Conservation (phyloP, 1,139 yeast species). For the Suhomyces yuchorum region DNA sequence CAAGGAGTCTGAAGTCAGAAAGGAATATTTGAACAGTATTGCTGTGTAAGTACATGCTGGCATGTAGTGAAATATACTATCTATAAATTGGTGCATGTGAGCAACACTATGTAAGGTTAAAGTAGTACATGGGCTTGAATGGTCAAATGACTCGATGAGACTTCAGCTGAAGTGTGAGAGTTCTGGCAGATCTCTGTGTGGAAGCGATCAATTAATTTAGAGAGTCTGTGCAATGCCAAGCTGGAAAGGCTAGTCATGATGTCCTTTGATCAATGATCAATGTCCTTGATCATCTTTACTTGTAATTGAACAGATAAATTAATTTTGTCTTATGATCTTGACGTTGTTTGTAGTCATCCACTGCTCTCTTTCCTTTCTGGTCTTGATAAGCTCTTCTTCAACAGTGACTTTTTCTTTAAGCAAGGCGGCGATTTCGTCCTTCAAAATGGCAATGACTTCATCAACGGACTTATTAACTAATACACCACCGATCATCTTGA, state of each 20-base stretch:
- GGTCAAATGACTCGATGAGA: no score
- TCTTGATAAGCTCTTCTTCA: constrained; percentile 47
- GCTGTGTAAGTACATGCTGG: constrained; percentile 18
- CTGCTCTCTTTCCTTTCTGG: constrained; percentile 58
- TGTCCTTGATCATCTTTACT: background rate
- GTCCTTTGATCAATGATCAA: no score
- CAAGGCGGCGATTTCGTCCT: constrained; percentile 50
- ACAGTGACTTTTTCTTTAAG: constrained; percentile 44
- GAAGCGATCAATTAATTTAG: no score
- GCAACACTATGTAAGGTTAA: no score
- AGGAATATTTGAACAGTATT: constrained; percentile 33
- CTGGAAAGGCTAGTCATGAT: no score
- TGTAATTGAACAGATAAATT: background rate
- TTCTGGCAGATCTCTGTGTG: no score
- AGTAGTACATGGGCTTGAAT: no score
- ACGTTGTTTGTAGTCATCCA: constrained; percentile 72
- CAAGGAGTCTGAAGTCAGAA: constrained; percentile 33
- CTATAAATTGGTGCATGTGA: no score
- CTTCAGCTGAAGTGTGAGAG: no score
- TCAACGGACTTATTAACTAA: constrained; percentile 79
- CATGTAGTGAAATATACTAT: background rate
- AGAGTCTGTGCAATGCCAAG: no score
- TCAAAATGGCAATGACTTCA: constrained; percentile 70
- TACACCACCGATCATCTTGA: constrained; percentile 93
- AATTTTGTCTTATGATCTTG: constrained; percentile 51